Evolutionary conservation across 2,329 filamentous ascomycete species (phyloP).

Genomic region (Colletotrichum nymphaeae): DNA sequence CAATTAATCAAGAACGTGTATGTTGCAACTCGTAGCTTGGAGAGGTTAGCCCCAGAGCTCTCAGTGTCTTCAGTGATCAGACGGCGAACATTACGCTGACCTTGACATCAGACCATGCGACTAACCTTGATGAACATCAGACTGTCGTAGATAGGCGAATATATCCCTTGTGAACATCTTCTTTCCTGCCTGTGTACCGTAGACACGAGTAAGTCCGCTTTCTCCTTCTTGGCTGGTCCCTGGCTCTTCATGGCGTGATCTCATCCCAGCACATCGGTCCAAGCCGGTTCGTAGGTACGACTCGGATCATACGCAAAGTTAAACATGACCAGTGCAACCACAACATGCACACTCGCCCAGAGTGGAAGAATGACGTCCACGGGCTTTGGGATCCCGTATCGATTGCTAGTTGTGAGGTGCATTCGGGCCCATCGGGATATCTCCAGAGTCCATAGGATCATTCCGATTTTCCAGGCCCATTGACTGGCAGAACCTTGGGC

Average conservation of each 20-base stretch:
- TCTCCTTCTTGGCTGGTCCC: background rate
- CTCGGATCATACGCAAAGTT: constrained; percentile 8
- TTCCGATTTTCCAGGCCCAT: background rate
- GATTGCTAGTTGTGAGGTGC: background rate
- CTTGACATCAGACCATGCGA: background rate
- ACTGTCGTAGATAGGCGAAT: background rate
- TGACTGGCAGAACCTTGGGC: background rate
- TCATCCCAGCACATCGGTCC: constrained; percentile 11
- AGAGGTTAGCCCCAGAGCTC: background rate
- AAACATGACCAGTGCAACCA: background rate
- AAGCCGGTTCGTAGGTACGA: background rate
- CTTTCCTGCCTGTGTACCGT: too few relatives aligned
- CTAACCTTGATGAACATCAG: background rate
- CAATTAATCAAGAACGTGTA: background rate
- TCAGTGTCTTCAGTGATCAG: background rate
- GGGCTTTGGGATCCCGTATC: background rate
- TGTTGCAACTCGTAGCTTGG: background rate
- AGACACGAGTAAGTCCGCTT: background rate
- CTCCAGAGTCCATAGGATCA: background rate
- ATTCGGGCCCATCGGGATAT: background rate
- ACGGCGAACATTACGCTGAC: background rate
- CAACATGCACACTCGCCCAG: background rate
- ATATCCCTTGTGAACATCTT: background rate
- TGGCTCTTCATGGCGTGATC: background rate
- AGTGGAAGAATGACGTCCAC: background rate